A percentile compares a stretch with the other conserved stretches of the same genome.
phyloP scores from a whole-genome alignment of 1,139 yeast genomes.

The Taiozyma onychis region DNA sequence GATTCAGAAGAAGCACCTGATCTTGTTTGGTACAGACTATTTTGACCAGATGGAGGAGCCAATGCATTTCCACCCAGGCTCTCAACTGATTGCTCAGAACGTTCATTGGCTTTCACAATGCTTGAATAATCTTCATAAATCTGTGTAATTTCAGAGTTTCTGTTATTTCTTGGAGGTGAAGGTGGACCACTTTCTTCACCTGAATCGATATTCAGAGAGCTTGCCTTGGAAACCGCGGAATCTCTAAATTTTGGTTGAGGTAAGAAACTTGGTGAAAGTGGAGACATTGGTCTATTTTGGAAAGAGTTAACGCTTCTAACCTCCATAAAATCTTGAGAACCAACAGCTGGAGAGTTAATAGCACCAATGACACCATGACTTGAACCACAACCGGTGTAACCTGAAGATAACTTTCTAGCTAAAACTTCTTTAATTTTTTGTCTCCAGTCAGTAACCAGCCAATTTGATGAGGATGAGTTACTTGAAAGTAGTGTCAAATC shows the following conservation, averaged over 20 bases:
- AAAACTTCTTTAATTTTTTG: conserved; percentile 56
- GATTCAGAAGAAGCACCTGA: conserved; percentile 1
- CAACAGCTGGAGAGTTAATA: conserved; percentile 37
- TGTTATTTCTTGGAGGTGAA: conserved; percentile 16
- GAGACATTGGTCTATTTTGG: conserved; percentile 24
- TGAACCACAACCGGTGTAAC: conserved; percentile 84
- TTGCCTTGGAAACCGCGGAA: conserved; percentile 17
- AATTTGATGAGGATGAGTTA: conserved; percentile 32
- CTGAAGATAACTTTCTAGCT: conserved; percentile 57
- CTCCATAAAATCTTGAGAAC: conserved; percentile 31
- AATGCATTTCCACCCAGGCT: background rate
- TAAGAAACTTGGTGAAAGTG: conserved; percentile 25
- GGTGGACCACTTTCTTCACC: conserved; percentile 7
- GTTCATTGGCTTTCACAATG: conserved; percentile 13
- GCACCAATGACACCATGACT: conserved; percentile 59
- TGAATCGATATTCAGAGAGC: conserved; percentile 13
- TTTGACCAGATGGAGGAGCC: background rate
- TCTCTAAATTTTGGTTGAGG: conserved; percentile 23
- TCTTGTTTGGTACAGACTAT: background rate
- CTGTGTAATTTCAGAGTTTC: conserved; percentile 24
- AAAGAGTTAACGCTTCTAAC: conserved; percentile 9
- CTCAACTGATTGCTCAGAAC: background rate
- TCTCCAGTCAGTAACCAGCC: conserved; percentile 75
- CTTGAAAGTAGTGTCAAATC: conserved; percentile 44
- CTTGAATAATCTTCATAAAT: conserved; percentile 24